phyloP scores from a whole-genome alignment of 208 protist species.

The Trypanosoma grayi region DNA sequence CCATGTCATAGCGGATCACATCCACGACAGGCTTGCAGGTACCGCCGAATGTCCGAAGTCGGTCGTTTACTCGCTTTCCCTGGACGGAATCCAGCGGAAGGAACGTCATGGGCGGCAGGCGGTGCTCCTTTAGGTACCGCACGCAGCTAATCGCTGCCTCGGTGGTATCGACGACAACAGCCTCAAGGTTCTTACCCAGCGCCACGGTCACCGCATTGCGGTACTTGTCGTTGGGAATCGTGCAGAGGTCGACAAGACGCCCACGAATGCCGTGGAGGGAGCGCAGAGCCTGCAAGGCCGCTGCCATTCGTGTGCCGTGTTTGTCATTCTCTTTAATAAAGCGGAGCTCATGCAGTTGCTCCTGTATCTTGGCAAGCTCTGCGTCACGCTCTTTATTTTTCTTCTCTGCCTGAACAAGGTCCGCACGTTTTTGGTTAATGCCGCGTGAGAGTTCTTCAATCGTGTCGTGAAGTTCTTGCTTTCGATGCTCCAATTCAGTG shows the following conservation, averaged over 20 bases:
- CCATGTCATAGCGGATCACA: slow-evolving; percentile 87
- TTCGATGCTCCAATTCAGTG: slow-evolving; percentile 53
- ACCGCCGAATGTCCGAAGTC: slow-evolving; percentile 87
- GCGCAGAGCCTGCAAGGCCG: slow-evolving; percentile 90
- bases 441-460: slow-evolving; percentile 35
- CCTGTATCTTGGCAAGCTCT: slow-evolving; percentile 85
- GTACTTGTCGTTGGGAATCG: slow-evolving; percentile 89
- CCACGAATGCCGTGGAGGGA: slow-evolving; percentile 89
- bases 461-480: slow-evolving; percentile 44
- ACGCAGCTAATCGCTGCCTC: slow-evolving; percentile 93
- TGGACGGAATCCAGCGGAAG: slow-evolving; percentile 93
- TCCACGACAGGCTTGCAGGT: slow-evolving; percentile 93
- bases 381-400: slow-evolving; percentile 66
- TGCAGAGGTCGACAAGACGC: slow-evolving; percentile 93
- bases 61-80: slow-evolving; percentile 87
- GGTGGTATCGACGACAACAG: slow-evolving; percentile 96
- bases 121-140: slow-evolving; percentile 95
- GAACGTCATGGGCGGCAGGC: slow-evolving; percentile 93
- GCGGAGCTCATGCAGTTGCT: slow-evolving; percentile 86
- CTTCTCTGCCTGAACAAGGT: slow-evolving; percentile 44
- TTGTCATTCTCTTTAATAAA: slow-evolving; percentile 84
- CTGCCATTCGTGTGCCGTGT: slow-evolving; percentile 62
- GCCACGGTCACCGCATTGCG: slow-evolving; percentile 93
- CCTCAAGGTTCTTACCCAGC: slow-evolving; percentile 96
- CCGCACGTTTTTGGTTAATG: slow-evolving; percentile 33